Base-by-base conservation (phyloP, 108 stramenopile species). In the Parietichytrium sp. region DNA sequence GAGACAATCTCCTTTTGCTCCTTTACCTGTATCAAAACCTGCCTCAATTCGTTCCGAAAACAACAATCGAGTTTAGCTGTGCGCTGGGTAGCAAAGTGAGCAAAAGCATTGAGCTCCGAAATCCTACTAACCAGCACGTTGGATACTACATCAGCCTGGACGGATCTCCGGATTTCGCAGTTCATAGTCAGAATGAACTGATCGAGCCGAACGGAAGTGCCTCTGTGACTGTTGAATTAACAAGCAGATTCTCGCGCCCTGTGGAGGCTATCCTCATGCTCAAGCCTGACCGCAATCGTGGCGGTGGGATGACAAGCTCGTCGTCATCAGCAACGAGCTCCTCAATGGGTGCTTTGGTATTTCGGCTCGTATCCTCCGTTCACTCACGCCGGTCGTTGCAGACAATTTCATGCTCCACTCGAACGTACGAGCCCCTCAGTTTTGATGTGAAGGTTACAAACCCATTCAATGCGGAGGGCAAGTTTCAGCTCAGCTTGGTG, bases 41-140 rank as follows among this genome's bases (percentile, higher is more conserved):
- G 33, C 91, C 91, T 12, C 55, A 83, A 54, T 31, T 90, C 20
- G 83, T 91, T 16, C 88, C 91, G n/a, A 88, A 86, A 84, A 72
- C 84, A 33, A 86, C 79, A 36, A 84, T 91, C 36, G 88, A 89
- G 30, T 90, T 91, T 53, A 81, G 54, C 42, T 87, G 86, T 27
- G 29, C 80, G 36, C 52, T 91, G 8, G 89, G 89, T 3, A 51
- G 29, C 8, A 53, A 84, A 12, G 78, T 87, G 25, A 52, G 23
- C n/a, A 90, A 90, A 52, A 79, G 36, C 47, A 89, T 91, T 29
- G 91, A 90, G 80, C 83, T 91, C 50, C 82, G 61, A 48, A 91
- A 91, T 79, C 80, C 89, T 7, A 47, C 85, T 3, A 47, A 49
- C 27, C 85, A 81, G 48, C 31, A 53, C 29, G 54, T 90, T 27